Evolutionary conservation across 192 early-diverging fungal species (phyloP).

Genomic region (Backusella luteola): DNA sequence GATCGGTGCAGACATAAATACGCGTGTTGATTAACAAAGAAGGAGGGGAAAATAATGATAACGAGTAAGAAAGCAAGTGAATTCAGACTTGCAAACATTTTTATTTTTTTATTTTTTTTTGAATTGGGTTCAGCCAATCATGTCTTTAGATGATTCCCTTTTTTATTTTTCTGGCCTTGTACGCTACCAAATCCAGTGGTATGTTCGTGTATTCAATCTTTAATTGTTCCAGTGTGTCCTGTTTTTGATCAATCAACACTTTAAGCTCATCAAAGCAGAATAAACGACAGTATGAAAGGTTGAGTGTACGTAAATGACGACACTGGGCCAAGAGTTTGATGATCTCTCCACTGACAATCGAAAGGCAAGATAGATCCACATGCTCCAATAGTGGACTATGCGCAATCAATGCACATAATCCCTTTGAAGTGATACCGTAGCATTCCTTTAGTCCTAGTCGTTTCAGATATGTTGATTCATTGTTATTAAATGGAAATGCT

Average conservation of each 20-base stretch:
- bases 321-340: not conserved
- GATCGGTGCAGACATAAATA: constrained; percentile 44
- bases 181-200: not conserved
- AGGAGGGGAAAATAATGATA: not conserved
- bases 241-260: not conserved
- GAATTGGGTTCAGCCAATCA: not conserved
- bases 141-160: not conserved
- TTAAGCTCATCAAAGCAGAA: not conserved
- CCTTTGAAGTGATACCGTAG: not conserved
- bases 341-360: not conserved
- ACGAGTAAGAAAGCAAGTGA: not conserved
- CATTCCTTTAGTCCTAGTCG: not conserved
- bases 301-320: not conserved
- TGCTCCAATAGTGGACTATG: not conserved
- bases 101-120: not conserved
- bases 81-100: not conserved
- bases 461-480: not conserved
- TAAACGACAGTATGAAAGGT: constrained; percentile 9
- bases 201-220: not conserved
- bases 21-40: not conserved
- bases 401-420: not conserved
- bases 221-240: not conserved
- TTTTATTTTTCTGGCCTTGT: constrained; percentile 5
- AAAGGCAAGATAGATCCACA: constrained; percentile 9
- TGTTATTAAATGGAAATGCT: not conserved